Conservation (phyloP, 257 asterid genomes). For the Ilex aquifolium region DNA sequence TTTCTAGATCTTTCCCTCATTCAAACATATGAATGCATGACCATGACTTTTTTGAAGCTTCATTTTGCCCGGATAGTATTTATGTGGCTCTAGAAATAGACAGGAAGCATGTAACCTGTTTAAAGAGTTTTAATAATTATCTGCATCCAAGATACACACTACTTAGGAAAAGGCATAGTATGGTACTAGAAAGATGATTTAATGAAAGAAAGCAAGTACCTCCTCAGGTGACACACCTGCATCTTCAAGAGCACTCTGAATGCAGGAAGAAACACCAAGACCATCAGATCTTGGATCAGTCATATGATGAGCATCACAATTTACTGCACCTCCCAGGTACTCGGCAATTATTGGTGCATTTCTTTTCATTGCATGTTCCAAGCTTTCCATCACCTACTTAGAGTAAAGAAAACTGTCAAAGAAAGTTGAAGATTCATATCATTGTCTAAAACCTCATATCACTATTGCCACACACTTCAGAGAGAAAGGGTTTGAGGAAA, state of each 20-base stretch:
- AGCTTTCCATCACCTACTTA: constrained; percentile 86
- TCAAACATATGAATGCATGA: too few species aligned
- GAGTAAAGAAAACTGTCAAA: constrained; percentile 6
- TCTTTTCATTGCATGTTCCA: constrained; percentile 90
- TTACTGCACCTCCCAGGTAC: constrained; percentile 91
- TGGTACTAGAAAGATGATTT: constrained; percentile 11
- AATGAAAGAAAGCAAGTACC: constrained; percentile 31
- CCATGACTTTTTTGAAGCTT: too few species aligned
- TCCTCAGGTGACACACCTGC: constrained; percentile 93
- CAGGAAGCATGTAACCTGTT: too few species aligned
- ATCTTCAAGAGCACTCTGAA: constrained; percentile 67
- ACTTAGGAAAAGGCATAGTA: too few species aligned
- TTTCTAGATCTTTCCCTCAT: too few species aligned
- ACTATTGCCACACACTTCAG: neutral
- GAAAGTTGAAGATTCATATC: neutral
- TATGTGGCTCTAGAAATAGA: too few species aligned
- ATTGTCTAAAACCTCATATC: neutral
- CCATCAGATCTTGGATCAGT: constrained; percentile 96
- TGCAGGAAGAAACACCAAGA: constrained; percentile 90
- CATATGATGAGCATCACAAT: constrained; percentile 96
- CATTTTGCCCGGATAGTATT: too few species aligned
- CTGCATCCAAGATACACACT: neutral
- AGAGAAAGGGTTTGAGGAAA: neutral
- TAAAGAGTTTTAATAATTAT: too few species aligned
- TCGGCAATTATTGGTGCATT: constrained; percentile 90